These are phyloP conservation scores for Leucosporidium scottii DNA, from an alignment of 768 basidiomycete genomes.

Conservation along the genomic window DNA sequence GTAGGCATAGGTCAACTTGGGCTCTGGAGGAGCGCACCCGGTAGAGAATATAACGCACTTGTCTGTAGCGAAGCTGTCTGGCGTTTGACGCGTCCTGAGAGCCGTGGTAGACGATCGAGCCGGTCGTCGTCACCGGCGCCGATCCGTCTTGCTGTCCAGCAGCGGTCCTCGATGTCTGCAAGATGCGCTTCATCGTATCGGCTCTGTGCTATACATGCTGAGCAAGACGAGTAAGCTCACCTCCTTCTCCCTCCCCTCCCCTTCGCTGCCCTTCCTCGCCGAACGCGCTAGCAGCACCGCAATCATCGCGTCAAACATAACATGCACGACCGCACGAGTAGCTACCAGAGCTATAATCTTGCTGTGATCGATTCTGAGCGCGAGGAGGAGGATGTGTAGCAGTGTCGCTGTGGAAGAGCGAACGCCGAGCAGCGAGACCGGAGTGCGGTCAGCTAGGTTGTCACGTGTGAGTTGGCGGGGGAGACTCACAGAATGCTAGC, in stretches of 20 bases:
- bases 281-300: neutral
- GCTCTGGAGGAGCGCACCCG: too few relatives aligned
- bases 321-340: conserved; percentile 6
- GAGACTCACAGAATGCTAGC: neutral
- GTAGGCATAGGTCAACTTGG: too few relatives aligned
- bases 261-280: too few relatives aligned
- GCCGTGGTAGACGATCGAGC: neutral
- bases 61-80: neutral
- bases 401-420: conserved; percentile 4
- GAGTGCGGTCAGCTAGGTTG: neutral
- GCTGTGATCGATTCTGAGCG: neutral
- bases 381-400: conserved; percentile 11
- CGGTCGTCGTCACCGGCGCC: neutral
- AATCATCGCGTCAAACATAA: conserved; percentile 2
- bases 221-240: neutral
- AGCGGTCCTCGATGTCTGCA: neutral
- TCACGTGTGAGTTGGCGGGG: too few relatives aligned
- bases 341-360: neutral
- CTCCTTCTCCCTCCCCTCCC: too few relatives aligned
- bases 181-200: neutral
- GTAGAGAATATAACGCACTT: neutral
- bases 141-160: neutral
- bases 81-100: neutral
- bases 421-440: neutral
- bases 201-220: neutral